Base-by-base conservation (phyloP, 768 basidiomycete genomes). In the Lentinula lateritia region DNA sequence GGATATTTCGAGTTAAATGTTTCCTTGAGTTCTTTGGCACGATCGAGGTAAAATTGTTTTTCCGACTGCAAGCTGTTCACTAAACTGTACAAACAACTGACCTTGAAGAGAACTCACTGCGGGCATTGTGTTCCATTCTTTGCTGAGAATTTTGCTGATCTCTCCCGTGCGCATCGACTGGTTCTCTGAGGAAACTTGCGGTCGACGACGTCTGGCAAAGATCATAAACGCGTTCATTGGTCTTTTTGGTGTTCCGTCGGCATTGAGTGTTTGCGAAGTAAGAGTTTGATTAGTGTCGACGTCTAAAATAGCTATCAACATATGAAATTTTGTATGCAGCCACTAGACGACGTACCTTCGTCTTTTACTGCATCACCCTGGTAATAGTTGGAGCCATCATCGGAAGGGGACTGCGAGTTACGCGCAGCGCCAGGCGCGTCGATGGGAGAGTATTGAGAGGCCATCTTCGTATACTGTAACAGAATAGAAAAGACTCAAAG, bases 161-260 rank as follows among this genome's bases (percentile, higher is more conserved):
- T 94, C 92, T 15, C 92, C 92, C 0, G 92, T 94, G 43, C 92
- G 87, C 90, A 94, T 88, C 50, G 90, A 84, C 71, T 92, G 91
- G 70, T 94, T 90, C 64, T 89, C 89, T n/a, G 89, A 85, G 7
- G 89, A 86, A 38, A 94, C 90, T 72, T 94, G 89, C 16, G 92
- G 92, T 46, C 92, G 78, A 61, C 92, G 81, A 57, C 87, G 82
- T 23, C 92, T 84, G 63, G 92, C 92, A 67, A 93, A 94, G 62
- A 94, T 93, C 92, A 94, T 93, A 77, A 94, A 94, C 20, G 92
- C 92, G 72, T 94, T 94, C 92, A 94, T 93, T 38, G 92, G 92
- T 12, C 92, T 86, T 71, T 93, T 93, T 28, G 92, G 92, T 52
- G 91, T 93, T 32, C 92, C 92, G 66, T 94, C 92, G 1, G 89